Conservation (phyloP, 2,329 filamentous ascomycete species). For the Microcyclospora pomicola region DNA sequence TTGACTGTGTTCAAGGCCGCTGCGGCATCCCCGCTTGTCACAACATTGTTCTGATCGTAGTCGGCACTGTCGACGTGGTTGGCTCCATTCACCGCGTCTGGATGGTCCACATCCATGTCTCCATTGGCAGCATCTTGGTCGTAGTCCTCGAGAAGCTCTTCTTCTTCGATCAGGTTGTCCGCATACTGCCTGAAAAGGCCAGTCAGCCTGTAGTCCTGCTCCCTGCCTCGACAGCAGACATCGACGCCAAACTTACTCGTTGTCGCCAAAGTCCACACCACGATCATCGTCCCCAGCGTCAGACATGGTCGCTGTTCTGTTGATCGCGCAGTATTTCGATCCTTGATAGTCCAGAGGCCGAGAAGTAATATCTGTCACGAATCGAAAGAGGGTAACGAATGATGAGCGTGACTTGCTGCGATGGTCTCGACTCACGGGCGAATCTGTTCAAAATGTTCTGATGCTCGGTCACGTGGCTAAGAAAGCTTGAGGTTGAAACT, state of each 20-base stretch:
- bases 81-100: slow-evolving; percentile 13
- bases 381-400: too few relatives aligned
- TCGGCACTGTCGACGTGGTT: slow-evolving; percentile 11
- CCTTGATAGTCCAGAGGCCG: too few relatives aligned
- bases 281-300: slow-evolving; percentile 27
- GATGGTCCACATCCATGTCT: slow-evolving; percentile 21
- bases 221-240: slow-evolving; percentile 1
- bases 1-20: slow-evolving; percentile 41
- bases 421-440: background rate
- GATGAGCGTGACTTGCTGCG: background rate
- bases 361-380: too few relatives aligned
- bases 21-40: slow-evolving; percentile 38
- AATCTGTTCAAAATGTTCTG: too few relatives aligned
- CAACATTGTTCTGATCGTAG: slow-evolving; percentile 26
- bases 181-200: slow-evolving; percentile 17
- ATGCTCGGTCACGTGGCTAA: too few relatives aligned
- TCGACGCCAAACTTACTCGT: slow-evolving; percentile 14
- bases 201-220: background rate
- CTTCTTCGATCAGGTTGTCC: slow-evolving; percentile 28
- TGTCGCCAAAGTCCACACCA: slow-evolving; percentile 22
- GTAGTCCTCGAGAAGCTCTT: slow-evolving; percentile 44
- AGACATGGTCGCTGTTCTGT: slow-evolving; percentile 23
- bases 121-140: slow-evolving; percentile 29
- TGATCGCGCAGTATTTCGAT: background rate
- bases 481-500: background rate